Evolutionary conservation across 495 filamentous ascomycete genomes (phyloP).

Genomic region (Staphylotrichum tortipilum): DNA sequence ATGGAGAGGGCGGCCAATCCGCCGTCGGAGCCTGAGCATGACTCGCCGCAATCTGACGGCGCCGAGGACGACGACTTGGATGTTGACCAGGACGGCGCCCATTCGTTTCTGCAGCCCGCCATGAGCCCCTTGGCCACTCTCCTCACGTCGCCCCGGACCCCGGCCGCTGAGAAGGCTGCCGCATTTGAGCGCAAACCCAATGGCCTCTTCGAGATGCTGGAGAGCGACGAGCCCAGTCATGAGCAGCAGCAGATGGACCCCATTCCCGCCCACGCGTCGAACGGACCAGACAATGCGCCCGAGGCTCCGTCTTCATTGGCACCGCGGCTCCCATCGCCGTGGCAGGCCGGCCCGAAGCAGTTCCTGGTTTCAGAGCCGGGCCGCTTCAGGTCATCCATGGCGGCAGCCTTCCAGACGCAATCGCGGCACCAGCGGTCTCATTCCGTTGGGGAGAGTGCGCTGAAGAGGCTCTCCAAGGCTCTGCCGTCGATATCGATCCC

Average conservation of each 20-base stretch:
- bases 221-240: constrained; percentile 1
- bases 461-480: constrained; percentile 40
- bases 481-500: constrained; percentile 48
- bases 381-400: constrained; percentile 30
- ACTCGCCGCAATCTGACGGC: constrained; percentile 17
- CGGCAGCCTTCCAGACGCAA: constrained; percentile 25
- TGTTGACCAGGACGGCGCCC: constrained; percentile 46
- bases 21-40: not conserved
- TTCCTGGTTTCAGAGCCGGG: constrained; percentile 29
- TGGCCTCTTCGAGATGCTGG: constrained; percentile 41
- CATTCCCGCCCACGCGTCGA: not conserved
- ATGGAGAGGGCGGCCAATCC: not conserved
- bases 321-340: constrained; percentile 41
- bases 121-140: constrained; percentile 65
- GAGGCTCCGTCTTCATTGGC: constrained; percentile 7
- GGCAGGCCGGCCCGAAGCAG: constrained; percentile 42
- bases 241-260: not conserved
- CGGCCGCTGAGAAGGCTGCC: constrained; percentile 65
- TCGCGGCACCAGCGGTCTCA: constrained; percentile 30
- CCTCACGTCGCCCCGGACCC: constrained; percentile 60
- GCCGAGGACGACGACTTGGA: constrained; percentile 25
- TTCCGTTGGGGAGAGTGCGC: constrained; percentile 35
- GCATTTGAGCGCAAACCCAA: constrained; percentile 51
- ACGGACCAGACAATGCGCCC: not conserved
- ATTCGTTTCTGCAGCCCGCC: constrained; percentile 65